Percentiles rank a stretch among this genome's conserved stretches.
Evolutionary conservation across 2,329 filamentous ascomycete species (phyloP).

Genomic region (Diaporthe eres): DNA sequence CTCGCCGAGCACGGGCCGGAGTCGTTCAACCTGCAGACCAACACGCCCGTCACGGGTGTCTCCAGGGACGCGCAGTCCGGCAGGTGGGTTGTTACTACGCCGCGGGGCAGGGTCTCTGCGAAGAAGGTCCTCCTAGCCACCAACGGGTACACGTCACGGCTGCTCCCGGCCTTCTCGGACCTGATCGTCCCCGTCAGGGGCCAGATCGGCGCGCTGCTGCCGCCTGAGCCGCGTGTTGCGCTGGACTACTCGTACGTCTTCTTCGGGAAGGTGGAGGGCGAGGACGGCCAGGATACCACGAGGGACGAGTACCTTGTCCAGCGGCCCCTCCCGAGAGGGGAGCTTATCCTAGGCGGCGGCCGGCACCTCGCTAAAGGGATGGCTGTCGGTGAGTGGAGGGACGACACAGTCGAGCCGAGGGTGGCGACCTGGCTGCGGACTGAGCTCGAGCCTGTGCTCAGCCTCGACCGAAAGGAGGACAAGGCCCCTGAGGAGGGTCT

Average conservation of each 20-base stretch:
- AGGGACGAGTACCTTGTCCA: constrained; percentile 83
- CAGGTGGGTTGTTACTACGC: constrained; percentile 75
- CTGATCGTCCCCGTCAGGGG: constrained; percentile 84
- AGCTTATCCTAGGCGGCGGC: constrained; percentile 81
- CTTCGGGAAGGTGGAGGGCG: constrained; percentile 56
- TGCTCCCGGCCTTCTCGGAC: constrained; percentile 78
- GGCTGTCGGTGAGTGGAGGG: constrained; percentile 55
- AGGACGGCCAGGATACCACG: constrained; percentile 50
- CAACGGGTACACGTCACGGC: constrained; percentile 85
- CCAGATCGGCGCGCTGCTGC: constrained; percentile 77
- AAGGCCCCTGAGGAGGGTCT: constrained; percentile 58
- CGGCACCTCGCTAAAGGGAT: constrained; percentile 67
- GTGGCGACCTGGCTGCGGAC: constrained; percentile 70
- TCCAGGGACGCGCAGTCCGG: constrained; percentile 40
- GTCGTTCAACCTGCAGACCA: constrained; percentile 80
- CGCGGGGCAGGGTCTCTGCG: constrained; percentile 76
- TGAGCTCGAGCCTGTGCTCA: constrained; percentile 58
- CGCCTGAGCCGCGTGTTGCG: constrained; percentile 58
- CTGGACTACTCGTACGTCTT: constrained; percentile 76
- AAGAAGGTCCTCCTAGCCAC: constrained; percentile 81
- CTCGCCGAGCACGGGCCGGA: constrained; percentile 54
- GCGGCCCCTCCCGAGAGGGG: constrained; percentile 68
- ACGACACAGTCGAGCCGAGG: constrained; percentile 54
- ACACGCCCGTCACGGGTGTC: constrained; percentile 73
- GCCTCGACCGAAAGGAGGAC: constrained; percentile 51